These are phyloP conservation scores for Alternaria ventricosa DNA, from an alignment of 2,329 filamentous ascomycete species.

Conservation along the genomic window DNA sequence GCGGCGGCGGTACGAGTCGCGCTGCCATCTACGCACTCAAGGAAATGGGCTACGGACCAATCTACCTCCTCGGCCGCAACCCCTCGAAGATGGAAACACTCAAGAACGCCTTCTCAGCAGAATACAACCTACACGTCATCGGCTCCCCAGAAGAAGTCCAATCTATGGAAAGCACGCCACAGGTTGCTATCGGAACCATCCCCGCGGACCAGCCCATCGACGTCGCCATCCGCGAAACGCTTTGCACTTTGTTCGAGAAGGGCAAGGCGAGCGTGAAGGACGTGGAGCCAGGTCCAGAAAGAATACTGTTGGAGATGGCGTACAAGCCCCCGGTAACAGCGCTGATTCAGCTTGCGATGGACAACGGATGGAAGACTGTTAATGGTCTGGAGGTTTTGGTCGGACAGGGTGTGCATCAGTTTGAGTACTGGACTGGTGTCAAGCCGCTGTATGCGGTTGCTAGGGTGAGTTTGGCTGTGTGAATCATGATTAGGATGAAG, in stretches of 20 bases:
- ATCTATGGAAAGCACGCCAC: conserved; percentile 58
- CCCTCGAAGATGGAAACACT: conserved; percentile 71
- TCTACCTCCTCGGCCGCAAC: conserved; percentile 86
- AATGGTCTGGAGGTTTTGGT: conserved; percentile 88
- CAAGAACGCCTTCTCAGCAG: conserved; percentile 72
- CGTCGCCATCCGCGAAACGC: conserved; percentile 67
- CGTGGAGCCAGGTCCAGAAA: conserved; percentile 39
- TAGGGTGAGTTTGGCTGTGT: conserved; percentile 54
- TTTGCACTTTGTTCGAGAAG: conserved; percentile 62
- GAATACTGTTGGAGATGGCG: conserved; percentile 87
- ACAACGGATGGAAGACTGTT: conserved; percentile 81
- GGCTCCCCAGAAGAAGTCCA: conserved; percentile 59
- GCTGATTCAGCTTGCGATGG: conserved; percentile 81
- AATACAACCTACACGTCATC: conserved; percentile 69
- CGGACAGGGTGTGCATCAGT: conserved; percentile 86
- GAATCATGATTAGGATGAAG: not conserved
- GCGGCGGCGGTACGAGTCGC: conserved; percentile 88
- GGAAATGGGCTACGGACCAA: conserved; percentile 80
- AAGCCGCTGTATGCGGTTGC: conserved; percentile 74
- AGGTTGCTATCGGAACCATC: conserved; percentile 86
- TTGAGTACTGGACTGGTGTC: conserved; percentile 85
- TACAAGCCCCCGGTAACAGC: conserved; percentile 88
- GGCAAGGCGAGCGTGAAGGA: conserved; percentile 20
- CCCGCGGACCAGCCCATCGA: conserved; percentile 89
- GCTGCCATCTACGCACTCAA: conserved; percentile 90